Percentiles rank a stretch among this genome's conserved stretches.
phyloP scores from a whole-genome alignment of 2,329 filamentous ascomycete genomes.

The Exophiala aquamarina region DNA sequence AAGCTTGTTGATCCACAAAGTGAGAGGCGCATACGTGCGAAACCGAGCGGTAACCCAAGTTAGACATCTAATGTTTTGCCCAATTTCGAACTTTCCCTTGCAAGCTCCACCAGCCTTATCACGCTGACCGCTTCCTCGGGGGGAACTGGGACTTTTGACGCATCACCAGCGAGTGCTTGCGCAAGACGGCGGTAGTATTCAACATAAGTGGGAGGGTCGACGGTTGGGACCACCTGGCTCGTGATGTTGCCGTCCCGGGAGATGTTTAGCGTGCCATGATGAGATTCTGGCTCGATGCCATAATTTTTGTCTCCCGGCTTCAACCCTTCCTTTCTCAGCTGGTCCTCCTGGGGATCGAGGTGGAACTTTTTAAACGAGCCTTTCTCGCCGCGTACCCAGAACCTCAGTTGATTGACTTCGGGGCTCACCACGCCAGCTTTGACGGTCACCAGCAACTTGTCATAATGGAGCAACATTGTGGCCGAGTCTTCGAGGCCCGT shows the following conservation, averaged over 20 bases:
- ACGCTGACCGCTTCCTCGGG: conserved; percentile 54
- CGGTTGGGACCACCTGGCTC: conserved; percentile 53
- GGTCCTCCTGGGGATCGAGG: conserved; percentile 74
- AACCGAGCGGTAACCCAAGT: no score
- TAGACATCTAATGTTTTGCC: conserved; percentile 47
- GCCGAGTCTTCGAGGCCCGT: conserved; percentile 50
- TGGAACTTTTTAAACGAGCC: conserved; percentile 72
- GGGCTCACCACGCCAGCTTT: conserved; percentile 69
- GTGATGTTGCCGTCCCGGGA: conserved; percentile 55
- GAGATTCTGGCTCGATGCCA: conserved; percentile 61
- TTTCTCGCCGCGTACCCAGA: conserved; percentile 73
- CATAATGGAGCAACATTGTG: conserved; percentile 67
- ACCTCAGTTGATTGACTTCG: conserved; percentile 69
- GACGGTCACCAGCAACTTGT: conserved; percentile 61
- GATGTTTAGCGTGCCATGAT: conserved; percentile 60
- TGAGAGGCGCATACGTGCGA: no score
- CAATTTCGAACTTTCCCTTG: conserved; percentile 52
- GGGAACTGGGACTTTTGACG: conserved; percentile 54
- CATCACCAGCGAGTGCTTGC: conserved; percentile 51
- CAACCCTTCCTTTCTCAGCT: conserved; percentile 62
- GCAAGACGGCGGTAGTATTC: conserved; percentile 63
- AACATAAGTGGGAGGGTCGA: conserved; percentile 66
- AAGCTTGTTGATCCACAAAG: no score
- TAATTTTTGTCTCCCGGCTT: conserved; percentile 63
- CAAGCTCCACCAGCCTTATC: conserved; percentile 57